Evolutionary conservation across 805 yeast genomes (phyloP), one percentile per base, ranked within the genome.

Genomic region (Kuraishia capsulata): DNA sequence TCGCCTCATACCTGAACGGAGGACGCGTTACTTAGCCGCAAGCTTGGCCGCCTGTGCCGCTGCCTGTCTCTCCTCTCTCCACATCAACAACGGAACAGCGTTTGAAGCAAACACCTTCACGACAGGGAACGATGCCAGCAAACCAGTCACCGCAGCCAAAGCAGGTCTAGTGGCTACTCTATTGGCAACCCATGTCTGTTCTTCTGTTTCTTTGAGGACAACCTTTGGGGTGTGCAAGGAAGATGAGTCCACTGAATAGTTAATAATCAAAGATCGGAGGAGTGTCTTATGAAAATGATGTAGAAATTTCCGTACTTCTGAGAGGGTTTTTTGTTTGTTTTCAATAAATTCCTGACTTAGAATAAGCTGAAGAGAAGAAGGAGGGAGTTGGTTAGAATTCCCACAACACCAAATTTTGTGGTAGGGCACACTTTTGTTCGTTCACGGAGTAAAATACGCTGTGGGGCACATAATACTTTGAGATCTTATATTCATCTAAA

Each of bases 61-160:
- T 20, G 10, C 28, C 28, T 33, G 38, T n/a, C 23, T 25, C 33
- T 36, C 20, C 13, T 64, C 65, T 42, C 70, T 61, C 54, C 65
- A 67, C 54, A 73, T 70, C 48, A 76, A 48, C 35, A 77, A 54
- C 9, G 83, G 83, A 31, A 77, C 69, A 24, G 78, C 77, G 54
- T 76, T 76, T 10, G 81, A 73, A 3, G 76, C 69, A 53, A 77
- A 73, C 34, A 75, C 60, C 52, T 75, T 74, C 40, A 68, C 67
- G 23, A 71, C 66, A 16, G 82, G 81, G 49, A 73, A 70, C 11
- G 81, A 74, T 13, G 78, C 76, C 32, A 73, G 51, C 44, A 76
- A 56, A 3, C 81, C 81, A 38, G 73, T 73, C 36, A 75, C 44
- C 5, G 81, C 80, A 11, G 78, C 73, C 36, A 76, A 53, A 3